These are phyloP conservation scores for Cucurbita pepo DNA, from an alignment of 306 rosid genomes.

Conservation along the genomic window DNA sequence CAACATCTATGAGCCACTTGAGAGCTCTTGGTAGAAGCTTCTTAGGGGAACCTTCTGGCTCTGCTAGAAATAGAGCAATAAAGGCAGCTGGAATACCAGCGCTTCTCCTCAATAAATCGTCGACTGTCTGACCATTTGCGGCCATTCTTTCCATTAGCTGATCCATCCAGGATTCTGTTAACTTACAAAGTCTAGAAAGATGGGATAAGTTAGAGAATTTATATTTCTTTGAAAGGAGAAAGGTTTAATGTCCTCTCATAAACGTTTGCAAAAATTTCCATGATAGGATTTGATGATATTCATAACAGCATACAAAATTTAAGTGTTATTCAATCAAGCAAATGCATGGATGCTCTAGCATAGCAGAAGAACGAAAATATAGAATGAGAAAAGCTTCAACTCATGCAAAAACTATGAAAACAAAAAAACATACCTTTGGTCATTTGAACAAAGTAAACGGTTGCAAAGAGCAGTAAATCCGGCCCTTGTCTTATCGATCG, in stretches of 20 bases:
- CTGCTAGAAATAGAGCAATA: slow-evolving; percentile 85
- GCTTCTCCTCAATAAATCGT: slow-evolving; percentile 92
- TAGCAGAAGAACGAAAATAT: background rate
- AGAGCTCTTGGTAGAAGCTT: slow-evolving; percentile 84
- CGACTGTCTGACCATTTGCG: slow-evolving; percentile 77
- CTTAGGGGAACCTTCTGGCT: slow-evolving; percentile 96
- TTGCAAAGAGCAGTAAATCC: slow-evolving; percentile 98
- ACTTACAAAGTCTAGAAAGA: slow-evolving; percentile 57
- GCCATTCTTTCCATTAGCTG: slow-evolving; percentile 88
- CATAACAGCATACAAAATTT: background rate
- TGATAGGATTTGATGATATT: background rate
- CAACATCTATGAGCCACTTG: slow-evolving; percentile 85
- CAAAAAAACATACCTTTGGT: slow-evolving; percentile 36
- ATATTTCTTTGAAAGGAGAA: background rate
- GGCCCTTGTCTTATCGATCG: slow-evolving; percentile 96
- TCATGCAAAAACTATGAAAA: background rate
- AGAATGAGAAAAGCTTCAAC: background rate
- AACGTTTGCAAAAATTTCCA: background rate
- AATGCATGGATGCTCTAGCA: no score
- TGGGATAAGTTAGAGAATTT: background rate
- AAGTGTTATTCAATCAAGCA: background rate
- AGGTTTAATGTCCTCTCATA: background rate
- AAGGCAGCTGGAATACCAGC: slow-evolving; percentile 99
- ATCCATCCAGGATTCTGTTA: slow-evolving; percentile 94
- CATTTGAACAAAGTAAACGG: slow-evolving; percentile 84